phyloP scores from a whole-genome alignment of 2,329 filamentous ascomycete genomes.

The Aspergillus transmontanensis region DNA sequence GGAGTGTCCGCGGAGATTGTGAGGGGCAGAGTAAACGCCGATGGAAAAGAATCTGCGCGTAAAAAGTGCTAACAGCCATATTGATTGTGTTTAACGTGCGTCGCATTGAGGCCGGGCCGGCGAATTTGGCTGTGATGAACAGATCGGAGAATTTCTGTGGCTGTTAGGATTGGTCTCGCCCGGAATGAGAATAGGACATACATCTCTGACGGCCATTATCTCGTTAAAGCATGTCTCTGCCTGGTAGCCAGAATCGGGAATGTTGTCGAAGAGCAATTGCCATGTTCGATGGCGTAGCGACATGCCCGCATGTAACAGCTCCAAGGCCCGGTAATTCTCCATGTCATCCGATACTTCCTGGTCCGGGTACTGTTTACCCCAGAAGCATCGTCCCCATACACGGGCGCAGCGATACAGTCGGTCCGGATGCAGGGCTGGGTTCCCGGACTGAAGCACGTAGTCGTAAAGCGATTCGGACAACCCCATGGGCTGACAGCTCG shows the following conservation, averaged over 20 bases:
- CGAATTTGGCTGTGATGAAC: slow-evolving; percentile 38
- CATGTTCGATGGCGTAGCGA: slow-evolving; percentile 33
- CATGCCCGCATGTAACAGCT: slow-evolving; percentile 34
- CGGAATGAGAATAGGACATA: slow-evolving; percentile 10
- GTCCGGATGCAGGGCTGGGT: slow-evolving; percentile 36
- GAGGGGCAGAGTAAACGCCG: slow-evolving; percentile 32
- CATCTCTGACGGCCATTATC: slow-evolving; percentile 30
- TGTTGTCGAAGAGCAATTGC: slow-evolving; percentile 28
- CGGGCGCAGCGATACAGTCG: slow-evolving; percentile 37
- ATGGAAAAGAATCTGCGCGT: slow-evolving; percentile 36
- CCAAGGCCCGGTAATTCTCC: slow-evolving; percentile 40
- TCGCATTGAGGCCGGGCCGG: slow-evolving; percentile 30
- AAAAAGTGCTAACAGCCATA: slow-evolving; percentile 37
- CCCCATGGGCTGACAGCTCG: slow-evolving; percentile 31
- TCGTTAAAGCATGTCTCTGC: slow-evolving; percentile 26
- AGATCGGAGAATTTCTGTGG: slow-evolving; percentile 38
- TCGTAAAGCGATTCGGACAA: slow-evolving; percentile 35
- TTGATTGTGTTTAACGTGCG: slow-evolving; percentile 40
- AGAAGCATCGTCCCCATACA: slow-evolving; percentile 40
- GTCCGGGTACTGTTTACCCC: slow-evolving; percentile 40
- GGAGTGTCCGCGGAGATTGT: slow-evolving; percentile 21
- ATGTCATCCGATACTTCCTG: slow-evolving; percentile 41
- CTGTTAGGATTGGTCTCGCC: neutral
- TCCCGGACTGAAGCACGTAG: slow-evolving; percentile 34
- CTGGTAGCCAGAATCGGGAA: slow-evolving; percentile 16